Evolutionary conservation across 495 filamentous ascomycete species (phyloP), one percentile per base, ranked within the genome.

Genomic region (Penicillium goetzii): DNA sequence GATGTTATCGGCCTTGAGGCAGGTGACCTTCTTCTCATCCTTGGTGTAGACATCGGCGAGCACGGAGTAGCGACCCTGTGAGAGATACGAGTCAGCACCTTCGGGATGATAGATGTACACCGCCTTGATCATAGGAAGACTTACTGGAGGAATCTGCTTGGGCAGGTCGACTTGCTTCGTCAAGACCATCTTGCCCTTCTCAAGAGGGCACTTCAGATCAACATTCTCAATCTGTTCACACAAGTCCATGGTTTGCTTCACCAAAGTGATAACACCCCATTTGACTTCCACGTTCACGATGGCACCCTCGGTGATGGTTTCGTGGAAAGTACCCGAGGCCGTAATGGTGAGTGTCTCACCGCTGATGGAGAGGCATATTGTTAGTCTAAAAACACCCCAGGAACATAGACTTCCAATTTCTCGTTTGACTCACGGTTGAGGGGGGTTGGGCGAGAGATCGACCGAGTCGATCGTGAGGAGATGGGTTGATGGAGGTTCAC

Each of bases 161-260:
- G 95, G 95, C 63, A 99, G 76, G 8, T 95, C 86, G 33, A 98
- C 90, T 25, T 88, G 75, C 81, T 98, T 97, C 50, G 76, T 86
- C 69, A 99, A 76, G 23, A 74, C 74, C 66, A 91, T 82, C 25
- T 86, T 76, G 51, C 93, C 95, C 76, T 88, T 84, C 74, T 92
- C 79, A 60, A 99, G 83, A 54, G 95, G 95, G 75, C 95, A 99
- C 60, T 91, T 77, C 50, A 97, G 81, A 67, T 97, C 93, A 14
- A 97, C 91, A 56, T 97, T 92, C 68, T 83, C 76, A 60, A 96
- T 86, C 75, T 96, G 85, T 23, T 97, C 90, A 78, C 95, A 99
- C 14, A 98, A 84, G 72, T 96, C 88, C 68, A 88, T 86, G 59
- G 76, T 80, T 59, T 90, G 89, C 68, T 85, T 89, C 76, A 99